These are phyloP conservation scores for Scheffersomyces segobiensis DNA, from an alignment of 1,139 yeast species.

Conservation along the genomic window DNA sequence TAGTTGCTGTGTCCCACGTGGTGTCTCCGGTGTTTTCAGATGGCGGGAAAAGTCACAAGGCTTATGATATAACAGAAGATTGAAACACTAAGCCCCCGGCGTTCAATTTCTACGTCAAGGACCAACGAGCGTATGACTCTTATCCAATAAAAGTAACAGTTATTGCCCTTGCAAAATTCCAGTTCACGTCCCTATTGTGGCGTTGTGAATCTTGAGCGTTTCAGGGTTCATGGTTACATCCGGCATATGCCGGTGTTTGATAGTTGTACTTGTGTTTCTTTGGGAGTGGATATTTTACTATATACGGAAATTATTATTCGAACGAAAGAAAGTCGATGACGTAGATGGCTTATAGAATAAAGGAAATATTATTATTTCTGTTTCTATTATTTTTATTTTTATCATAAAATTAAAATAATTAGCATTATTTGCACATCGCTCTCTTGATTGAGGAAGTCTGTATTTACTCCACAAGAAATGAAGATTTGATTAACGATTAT, in stretches of 20 bases:
- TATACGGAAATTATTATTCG: background rate
- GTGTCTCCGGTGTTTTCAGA: background rate
- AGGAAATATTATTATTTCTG: background rate
- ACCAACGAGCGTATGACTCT: background rate
- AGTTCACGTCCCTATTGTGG: too few species aligned
- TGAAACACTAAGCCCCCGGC: background rate
- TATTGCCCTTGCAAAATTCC: too few species aligned
- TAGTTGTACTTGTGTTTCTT: background rate
- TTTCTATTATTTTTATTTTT: conserved; percentile 1
- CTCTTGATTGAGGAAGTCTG: background rate
- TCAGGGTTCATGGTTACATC: background rate
- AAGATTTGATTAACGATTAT: background rate
- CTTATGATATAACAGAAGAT: background rate
- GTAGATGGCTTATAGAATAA: background rate
- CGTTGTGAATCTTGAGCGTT: too few species aligned
- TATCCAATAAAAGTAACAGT: background rate
- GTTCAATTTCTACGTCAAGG: background rate
- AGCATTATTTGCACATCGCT: background rate
- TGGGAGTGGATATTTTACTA: background rate
- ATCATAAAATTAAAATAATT: too few species aligned
- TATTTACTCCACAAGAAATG: background rate
- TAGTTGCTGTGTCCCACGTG: background rate
- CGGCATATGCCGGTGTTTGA: background rate
- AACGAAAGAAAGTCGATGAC: background rate
- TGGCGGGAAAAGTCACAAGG: background rate